Base-by-base conservation (phyloP, 2,329 filamentous ascomycete species). In the Tolypocladium pustulatum region DNA sequence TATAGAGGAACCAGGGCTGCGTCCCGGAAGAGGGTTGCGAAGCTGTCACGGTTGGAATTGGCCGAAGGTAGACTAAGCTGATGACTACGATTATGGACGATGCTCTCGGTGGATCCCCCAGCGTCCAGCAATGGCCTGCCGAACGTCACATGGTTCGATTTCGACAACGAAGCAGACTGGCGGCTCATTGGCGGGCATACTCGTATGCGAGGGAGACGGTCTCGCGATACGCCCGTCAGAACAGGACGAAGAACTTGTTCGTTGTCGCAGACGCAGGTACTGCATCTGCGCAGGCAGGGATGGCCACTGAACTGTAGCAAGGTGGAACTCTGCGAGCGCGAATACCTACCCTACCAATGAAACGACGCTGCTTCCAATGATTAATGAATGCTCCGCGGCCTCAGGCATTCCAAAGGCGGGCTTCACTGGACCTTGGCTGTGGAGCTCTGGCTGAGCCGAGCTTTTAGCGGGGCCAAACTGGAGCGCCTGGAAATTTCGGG, bases 401-500 rank as follows among this genome's bases (percentile, higher is more conserved):
- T 59, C 46, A 57, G 60, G 58, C 56, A 60, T 34, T n/a, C 54
- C 32, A 22, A 20, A 27, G 38, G 37, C 9, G 46, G 34, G 3
- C 49, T n/a, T 30, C 27, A 9, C 46, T 51, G 46, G 27, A 27
- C 5, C 41, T 20, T 49, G 6, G 6, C 46, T 4, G 49, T 13
- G 46, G 46, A 51, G 27, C 54, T 22, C 13, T 41, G 22, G 41
- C 30, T 55, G 54, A 55, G 37, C 54, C 54, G 54, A 55, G 54
- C 54, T 55, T 55, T 55, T 55, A 32, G 54, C 54, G 54, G 54
- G 54, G 37, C 54, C 7, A 22, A 43, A 55, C 41, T 58, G 63
- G 62, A 66, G 49, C 30, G 30, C 49, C 64, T 66, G 66, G 64
- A 69, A 69, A 69, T 68, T 68, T 69, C 66, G 56, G 63, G 59